Conservation (phyloP, 2,329 filamentous ascomycete species). For the Cercospora zeina region DNA sequence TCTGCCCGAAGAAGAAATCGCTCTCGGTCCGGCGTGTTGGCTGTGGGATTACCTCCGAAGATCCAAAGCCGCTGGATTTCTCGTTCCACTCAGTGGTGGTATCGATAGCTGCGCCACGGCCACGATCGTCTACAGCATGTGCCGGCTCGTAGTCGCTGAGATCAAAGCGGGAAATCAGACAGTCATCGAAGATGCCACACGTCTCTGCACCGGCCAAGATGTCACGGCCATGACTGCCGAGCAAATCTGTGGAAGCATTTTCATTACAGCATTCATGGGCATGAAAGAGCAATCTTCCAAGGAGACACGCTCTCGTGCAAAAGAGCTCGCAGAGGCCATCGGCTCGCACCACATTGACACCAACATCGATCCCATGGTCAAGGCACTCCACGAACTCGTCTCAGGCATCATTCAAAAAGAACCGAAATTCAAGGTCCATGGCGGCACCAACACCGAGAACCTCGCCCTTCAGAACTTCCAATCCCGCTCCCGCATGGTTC, state of each 20-base stretch:
- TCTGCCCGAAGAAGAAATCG: constrained; percentile 66
- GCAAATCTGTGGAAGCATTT: constrained; percentile 60
- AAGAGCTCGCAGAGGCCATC: constrained; percentile 61
- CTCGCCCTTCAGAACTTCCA: constrained; percentile 69
- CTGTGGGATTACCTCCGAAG: constrained; percentile 64
- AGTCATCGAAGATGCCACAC: constrained; percentile 56
- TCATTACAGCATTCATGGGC: constrained; percentile 70
- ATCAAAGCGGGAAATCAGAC: constrained; percentile 54
- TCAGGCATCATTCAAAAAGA: constrained; percentile 60
- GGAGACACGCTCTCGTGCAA: constrained; percentile 68
- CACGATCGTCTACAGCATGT: constrained; percentile 52
- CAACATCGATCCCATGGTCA: constrained; percentile 69
- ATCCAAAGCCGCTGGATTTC: constrained; percentile 55
- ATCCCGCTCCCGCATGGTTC: constrained; percentile 65
- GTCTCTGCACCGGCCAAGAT: constrained; percentile 54
- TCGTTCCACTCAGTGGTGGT: constrained; percentile 60
- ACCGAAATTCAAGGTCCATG: constrained; percentile 64
- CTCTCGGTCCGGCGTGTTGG: constrained; percentile 64
- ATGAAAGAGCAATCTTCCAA: constrained; percentile 63
- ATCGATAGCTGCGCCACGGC: constrained; percentile 62
- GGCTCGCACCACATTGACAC: constrained; percentile 72
- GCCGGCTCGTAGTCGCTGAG: constrained; percentile 57
- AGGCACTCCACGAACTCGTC: constrained; percentile 62
- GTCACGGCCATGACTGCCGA: constrained; percentile 55
- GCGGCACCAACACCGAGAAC: constrained; percentile 61